These are phyloP conservation scores for Leccinum arenicola DNA, from an alignment of 768 basidiomycete genomes.

Conservation along the genomic window DNA sequence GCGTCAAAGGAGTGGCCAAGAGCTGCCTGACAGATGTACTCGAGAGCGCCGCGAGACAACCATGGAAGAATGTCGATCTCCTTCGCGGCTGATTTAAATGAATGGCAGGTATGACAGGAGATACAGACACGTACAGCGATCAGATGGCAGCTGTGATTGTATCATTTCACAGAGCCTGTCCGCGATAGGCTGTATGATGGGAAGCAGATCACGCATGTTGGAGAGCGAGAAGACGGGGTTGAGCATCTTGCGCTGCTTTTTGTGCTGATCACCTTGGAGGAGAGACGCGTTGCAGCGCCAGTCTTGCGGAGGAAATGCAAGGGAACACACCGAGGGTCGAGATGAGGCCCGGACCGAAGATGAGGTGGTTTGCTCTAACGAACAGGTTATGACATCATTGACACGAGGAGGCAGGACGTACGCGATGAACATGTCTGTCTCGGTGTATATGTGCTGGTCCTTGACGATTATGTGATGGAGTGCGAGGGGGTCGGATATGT, in stretches of 20 bases:
- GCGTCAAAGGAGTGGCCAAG: constrained; percentile 35
- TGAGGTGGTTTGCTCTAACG: constrained; percentile 26
- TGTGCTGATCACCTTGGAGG: constrained; percentile 27
- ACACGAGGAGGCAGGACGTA: constrained; percentile 3
- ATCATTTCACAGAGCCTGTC: constrained; percentile 23
- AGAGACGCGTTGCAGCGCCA: not conserved
- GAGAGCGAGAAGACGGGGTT: constrained; percentile 33
- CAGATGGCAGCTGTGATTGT: constrained; percentile 17
- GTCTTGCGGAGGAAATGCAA: not conserved
- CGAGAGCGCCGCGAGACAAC: constrained; percentile 33
- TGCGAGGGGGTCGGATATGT: constrained; percentile 37
- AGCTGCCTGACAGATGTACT: constrained; percentile 34
- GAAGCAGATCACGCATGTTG: constrained; percentile 31
- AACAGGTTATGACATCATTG: not conserved
- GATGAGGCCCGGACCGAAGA: constrained; percentile 38
- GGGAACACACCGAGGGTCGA: constrained; percentile 33
- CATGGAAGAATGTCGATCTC: constrained; percentile 36
- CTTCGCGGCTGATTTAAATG: constrained; percentile 14
- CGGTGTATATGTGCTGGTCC: constrained; percentile 36
- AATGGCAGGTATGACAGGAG: not conserved
- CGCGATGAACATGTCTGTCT: constrained; percentile 35
- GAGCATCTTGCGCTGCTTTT: constrained; percentile 32
- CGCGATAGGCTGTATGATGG: constrained; percentile 34
- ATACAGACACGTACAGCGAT: constrained; percentile 20
- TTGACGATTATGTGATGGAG: constrained; percentile 38